Percentiles rank a stretch among this genome's conserved stretches.
Conservation (phyloP, 2,329 filamentous ascomycete genomes). For the Diaporthe citri region DNA sequence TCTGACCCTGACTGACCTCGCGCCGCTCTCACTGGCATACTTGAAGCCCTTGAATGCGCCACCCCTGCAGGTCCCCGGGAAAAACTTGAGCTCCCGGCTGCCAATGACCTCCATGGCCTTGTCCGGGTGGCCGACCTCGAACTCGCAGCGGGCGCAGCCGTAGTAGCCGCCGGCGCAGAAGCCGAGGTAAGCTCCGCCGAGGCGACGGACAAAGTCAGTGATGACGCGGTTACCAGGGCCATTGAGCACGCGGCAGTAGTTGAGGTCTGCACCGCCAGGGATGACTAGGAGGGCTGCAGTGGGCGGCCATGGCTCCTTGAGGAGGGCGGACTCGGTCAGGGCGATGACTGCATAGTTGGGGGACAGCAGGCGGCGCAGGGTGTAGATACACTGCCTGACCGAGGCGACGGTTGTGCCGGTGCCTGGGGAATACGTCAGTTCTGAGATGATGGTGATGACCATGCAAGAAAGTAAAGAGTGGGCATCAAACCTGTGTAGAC, state of each 20-base stretch:
- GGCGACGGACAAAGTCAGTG: conserved; percentile 81
- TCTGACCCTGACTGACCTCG: conserved; percentile 76
- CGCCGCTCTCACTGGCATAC: conserved; percentile 89
- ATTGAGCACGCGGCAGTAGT: conserved; percentile 89
- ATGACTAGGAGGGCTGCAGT: conserved; percentile 92
- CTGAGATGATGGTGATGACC: conserved; percentile 39
- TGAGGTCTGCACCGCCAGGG: conserved; percentile 93
- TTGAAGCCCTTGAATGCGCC: conserved; percentile 90
- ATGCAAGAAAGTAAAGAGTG: conserved; percentile 4
- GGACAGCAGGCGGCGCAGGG: conserved; percentile 85
- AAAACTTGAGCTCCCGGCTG: conserved; percentile 87
- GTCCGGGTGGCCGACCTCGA: conserved; percentile 80
- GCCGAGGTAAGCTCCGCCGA: conserved; percentile 86
- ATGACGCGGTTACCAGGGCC: conserved; percentile 90
- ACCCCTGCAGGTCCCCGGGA: conserved; percentile 86
- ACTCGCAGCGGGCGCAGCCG: conserved; percentile 84
- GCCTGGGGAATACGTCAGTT: conserved; percentile 62
- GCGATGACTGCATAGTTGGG: conserved; percentile 94
- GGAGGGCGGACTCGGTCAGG: conserved; percentile 80
- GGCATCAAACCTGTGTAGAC: conserved; percentile 82
- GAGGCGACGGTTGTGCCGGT: conserved; percentile 89
- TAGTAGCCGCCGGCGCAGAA: conserved; percentile 98
- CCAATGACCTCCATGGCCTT: conserved; percentile 86
- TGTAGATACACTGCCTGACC: conserved; percentile 89
- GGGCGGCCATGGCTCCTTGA: conserved; percentile 91